Evolutionary conservation across 331 rosid genomes (phyloP), one percentile per base, ranked within the genome.

Genomic region (Spiraea crenata): DNA sequence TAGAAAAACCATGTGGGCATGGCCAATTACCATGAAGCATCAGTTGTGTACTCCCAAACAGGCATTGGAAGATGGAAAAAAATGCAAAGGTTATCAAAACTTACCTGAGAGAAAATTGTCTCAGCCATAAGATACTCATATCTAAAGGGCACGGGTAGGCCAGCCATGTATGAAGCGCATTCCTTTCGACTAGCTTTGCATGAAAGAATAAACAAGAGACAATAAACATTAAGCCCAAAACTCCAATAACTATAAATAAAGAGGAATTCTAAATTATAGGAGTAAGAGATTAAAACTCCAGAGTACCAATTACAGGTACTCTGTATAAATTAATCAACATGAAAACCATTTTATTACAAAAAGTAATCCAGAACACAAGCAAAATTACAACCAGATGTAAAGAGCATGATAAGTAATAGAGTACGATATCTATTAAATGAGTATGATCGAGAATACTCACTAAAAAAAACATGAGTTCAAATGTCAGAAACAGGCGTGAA

Each of bases 151-250:
- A 95, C 97, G 6, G 96, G 99, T 61, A 95, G 85, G 62, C 99
- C 90, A 82, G 86, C 99, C 95, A 95, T 86, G 87, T 87, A 95
- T 65, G 96, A 85, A 45, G 97, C 95, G 70, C 99, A 95, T 86
- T 95, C 99, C 89, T 91, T 95, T 73, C 99, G 99, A 89, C 99
- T 95, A 87, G 88, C 97, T 88, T 90, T 90, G 88, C 98, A 90
- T 69, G 79, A 93, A 93, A 35, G 85, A 86, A 78, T 73, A 81
- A 65, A 79, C 71, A 76, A 61, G 31, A 64, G 49, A 67, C 8
- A 56, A 79, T 66, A 78, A 82, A 76, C 73, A 77, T 77, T 80
- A 83, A 75, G 77, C 65, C 78, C n/a, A 67, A 44, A 62, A 49
- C 4, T 9, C 40, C 52, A 59, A 74, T 39, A 9, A 60, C 48